Evolutionary conservation across 768 basidiomycete species (phyloP).

Genomic region (Trichaptum fuscoviolaceum): DNA sequence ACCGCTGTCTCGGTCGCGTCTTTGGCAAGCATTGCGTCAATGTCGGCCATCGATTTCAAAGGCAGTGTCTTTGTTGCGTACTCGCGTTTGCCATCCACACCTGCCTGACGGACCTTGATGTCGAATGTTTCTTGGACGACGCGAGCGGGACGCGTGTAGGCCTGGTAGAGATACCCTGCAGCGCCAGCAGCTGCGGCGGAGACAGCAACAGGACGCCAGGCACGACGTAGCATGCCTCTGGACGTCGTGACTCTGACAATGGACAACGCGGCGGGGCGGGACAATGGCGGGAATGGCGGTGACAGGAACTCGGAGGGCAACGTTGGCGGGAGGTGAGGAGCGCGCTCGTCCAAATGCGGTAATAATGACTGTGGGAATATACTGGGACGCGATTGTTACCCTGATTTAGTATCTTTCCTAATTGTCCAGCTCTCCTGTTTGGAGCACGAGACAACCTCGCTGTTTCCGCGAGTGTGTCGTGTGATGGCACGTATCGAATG

Average conservation of each 20-base stretch:
- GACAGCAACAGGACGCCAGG: slow-evolving; percentile 65
- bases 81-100: slow-evolving; percentile 55
- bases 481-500: not conserved
- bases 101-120: slow-evolving; percentile 46
- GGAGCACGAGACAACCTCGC: not conserved
- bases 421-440: not conserved
- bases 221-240: slow-evolving; percentile 52
- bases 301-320: not conserved
- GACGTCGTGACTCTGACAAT: not conserved
- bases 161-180: slow-evolving; percentile 58
- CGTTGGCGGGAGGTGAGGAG: not conserved
- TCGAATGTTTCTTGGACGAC: slow-evolving; percentile 41
- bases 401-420: not conserved
- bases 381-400: not conserved
- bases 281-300: not conserved
- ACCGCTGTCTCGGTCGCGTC: slow-evolving; percentile 43
- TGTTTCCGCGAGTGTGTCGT: not conserved
- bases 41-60: slow-evolving; percentile 47
- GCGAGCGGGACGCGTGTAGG: slow-evolving; percentile 21
- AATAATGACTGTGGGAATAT: not conserved
- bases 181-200: slow-evolving; percentile 47
- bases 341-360: not conserved
- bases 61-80: slow-evolving; percentile 49
- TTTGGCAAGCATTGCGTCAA: slow-evolving; percentile 55
- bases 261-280: not conserved